Evolutionary conservation across 306 rosid genomes (phyloP), one percentile per base, ranked within the genome.

Genomic region (Lathyrus oleraceus): DNA sequence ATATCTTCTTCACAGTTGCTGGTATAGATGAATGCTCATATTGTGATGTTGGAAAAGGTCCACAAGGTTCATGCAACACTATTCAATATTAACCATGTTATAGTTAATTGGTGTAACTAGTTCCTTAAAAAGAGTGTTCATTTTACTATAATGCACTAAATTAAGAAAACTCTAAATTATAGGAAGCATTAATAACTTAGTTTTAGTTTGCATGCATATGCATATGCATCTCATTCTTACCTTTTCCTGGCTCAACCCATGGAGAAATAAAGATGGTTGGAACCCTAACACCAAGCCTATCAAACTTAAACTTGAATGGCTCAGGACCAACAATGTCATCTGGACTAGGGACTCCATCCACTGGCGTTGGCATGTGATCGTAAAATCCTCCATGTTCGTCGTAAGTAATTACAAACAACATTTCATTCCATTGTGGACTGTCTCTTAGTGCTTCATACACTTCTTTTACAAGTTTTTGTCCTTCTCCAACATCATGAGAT

Each of bases 401-500:
- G 15, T 91, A 91, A 4, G 53, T 79, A 23, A 91, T 81, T 6
- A 91, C 30, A 67, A 89, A 83, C 70, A 89, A 56, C 8, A 84
- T 91, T 42, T 91, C 85, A 40, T 85, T 84, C 97, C 97, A 91
- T 9, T 91, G 97, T 20, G 91, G 94, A 53, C 97, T 84, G 7
- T 65, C 67, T 64, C 97, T 70, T 1, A 91, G 71, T 23, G 87
- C 61, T 73, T 91, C 97, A 3, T 89, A 91, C 28, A 89, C 90
- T 61, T 87, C 48, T 32, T 89, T 89, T 3, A 87, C 49, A 13
- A 89, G 76, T 5, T 72, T 81, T 45, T 91, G 97, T 1, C 97
- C 97, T 79, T 84, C 88, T 0, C 84, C 64, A 8, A 89, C 82
- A 58, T 91, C 96, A 35, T 91, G 97, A 0, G 94, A 85, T 5